Percentiles rank a stretch among this genome's conserved stretches.
These are phyloP conservation scores for Santalum album DNA, from an alignment of 164 flowering plant genomes.

Conservation along the genomic window DNA sequence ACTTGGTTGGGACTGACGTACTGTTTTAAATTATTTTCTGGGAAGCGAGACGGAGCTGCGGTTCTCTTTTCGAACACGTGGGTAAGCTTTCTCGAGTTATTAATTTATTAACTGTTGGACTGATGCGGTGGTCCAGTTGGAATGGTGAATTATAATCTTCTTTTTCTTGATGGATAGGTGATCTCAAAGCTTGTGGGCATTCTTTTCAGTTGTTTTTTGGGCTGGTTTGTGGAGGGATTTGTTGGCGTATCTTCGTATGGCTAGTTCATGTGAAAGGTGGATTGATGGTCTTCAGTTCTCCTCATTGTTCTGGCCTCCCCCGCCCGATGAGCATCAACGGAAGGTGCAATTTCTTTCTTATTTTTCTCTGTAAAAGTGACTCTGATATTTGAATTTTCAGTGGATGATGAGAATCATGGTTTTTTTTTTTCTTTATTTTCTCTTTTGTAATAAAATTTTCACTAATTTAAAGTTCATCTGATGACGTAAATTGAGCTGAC, in stretches of 20 bases:
- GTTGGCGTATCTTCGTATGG: slow-evolving; percentile 23
- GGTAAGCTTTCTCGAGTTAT: not conserved
- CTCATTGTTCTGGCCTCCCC: slow-evolving; percentile 84
- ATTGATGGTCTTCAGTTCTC: slow-evolving; percentile 81
- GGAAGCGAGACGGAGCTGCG: not conserved
- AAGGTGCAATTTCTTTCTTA: slow-evolving; percentile 35
- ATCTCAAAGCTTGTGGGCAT: slow-evolving; percentile 10
- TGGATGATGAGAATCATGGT: too few relatives aligned
- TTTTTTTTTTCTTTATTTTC: too few relatives aligned
- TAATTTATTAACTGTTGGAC: slow-evolving; percentile 3
- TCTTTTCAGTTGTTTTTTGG: not conserved
- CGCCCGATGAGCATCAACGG: slow-evolving; percentile 58
- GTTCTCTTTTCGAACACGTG: too few relatives aligned
- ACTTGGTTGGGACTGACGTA: slow-evolving; percentile 1
- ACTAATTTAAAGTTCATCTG: too few relatives aligned
- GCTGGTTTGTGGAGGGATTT: too few relatives aligned
- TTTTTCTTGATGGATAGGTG: slow-evolving; percentile 32
- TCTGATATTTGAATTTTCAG: too few relatives aligned
- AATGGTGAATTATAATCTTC: slow-evolving; percentile 35
- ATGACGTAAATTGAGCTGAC: too few relatives aligned
- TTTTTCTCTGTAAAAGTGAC: not conserved
- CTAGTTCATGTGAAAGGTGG: slow-evolving; percentile 66
- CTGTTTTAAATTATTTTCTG: not conserved
- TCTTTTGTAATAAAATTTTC: too few relatives aligned
- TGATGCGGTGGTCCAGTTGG: slow-evolving; percentile 10